These are phyloP conservation scores for Lactarius indigo DNA, from an alignment of 768 basidiomycete genomes.

Conservation along the genomic window DNA sequence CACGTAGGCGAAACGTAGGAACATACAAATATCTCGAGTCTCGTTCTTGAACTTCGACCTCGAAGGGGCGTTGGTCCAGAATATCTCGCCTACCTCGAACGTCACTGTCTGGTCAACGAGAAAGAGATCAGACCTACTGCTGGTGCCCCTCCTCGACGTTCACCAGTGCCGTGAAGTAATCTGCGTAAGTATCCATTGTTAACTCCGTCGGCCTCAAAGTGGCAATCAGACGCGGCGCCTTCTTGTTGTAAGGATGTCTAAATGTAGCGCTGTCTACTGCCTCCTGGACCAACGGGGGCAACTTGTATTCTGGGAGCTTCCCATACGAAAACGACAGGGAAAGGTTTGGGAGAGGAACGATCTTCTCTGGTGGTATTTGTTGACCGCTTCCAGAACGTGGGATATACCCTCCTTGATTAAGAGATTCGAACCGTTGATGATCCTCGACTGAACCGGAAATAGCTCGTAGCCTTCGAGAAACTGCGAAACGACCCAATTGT, in stretches of 20 bases:
- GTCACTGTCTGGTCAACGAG: constrained; percentile 26
- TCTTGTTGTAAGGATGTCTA: background rate
- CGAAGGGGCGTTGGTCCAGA: background rate
- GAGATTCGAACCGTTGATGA: constrained; percentile 6
- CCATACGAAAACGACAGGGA: background rate
- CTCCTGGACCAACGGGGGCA: background rate
- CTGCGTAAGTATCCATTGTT: constrained; percentile 1
- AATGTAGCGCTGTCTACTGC: background rate
- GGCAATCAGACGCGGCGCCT: background rate
- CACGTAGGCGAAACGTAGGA: background rate
- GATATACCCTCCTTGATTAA: background rate
- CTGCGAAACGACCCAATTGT: background rate
- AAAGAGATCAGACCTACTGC: constrained; percentile 38
- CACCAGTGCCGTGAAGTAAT: constrained; percentile 11
- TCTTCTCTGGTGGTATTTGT: constrained; percentile 7
- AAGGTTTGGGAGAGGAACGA: background rate
- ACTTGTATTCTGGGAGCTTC: constrained; percentile 4
- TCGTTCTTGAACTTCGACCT: background rate
- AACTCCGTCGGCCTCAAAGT: background rate
- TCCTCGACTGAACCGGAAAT: constrained; percentile 12
- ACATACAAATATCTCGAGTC: background rate
- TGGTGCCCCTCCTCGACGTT: constrained; percentile 39
- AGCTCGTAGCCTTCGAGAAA: background rate
- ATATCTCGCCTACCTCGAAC: constrained; percentile 29
- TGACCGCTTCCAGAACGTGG: background rate